phyloP scores from a whole-genome alignment of 192 early-diverging fungal species.

The Backusella luteola region DNA sequence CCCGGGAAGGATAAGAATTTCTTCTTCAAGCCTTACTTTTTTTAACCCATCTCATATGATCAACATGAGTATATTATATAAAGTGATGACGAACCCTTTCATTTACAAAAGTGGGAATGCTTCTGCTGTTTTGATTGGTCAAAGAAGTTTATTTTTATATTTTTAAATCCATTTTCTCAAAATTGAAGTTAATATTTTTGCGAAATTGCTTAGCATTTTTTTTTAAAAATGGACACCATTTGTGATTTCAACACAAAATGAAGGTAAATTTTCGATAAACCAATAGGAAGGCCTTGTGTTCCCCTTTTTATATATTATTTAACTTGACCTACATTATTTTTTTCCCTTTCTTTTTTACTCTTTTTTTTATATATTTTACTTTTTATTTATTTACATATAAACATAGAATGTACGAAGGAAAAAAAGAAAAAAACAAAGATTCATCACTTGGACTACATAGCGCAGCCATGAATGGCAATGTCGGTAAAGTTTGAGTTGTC shows the following conservation, averaged over 20 bases:
- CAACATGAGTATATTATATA: neutral
- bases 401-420: conserved; percentile 10
- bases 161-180: neutral
- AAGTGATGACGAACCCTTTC: neutral
- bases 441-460: conserved; percentile 43
- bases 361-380: neutral
- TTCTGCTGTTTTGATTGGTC: neutral
- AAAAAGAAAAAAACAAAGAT: conserved; percentile 30
- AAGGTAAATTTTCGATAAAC: neutral
- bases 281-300: neutral
- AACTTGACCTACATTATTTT: neutral
- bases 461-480: conserved; percentile 52
- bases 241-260: neutral
- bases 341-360: neutral
- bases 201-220: neutral
- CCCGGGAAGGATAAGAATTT: neutral
- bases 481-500: conserved; percentile 35
- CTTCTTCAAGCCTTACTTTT: neutral
- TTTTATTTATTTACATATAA: neutral
- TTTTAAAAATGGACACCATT: neutral
- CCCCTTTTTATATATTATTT: conserved; percentile 9
- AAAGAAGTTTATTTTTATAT: neutral
- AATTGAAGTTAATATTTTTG: neutral
- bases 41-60: neutral
- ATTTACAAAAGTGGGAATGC: neutral